A percentile compares a stretch with the other conserved stretches of the same genome.
Conservation (phyloP, 352 stramenopile genomes). For the Pelagophyceae sp. region DNA sequence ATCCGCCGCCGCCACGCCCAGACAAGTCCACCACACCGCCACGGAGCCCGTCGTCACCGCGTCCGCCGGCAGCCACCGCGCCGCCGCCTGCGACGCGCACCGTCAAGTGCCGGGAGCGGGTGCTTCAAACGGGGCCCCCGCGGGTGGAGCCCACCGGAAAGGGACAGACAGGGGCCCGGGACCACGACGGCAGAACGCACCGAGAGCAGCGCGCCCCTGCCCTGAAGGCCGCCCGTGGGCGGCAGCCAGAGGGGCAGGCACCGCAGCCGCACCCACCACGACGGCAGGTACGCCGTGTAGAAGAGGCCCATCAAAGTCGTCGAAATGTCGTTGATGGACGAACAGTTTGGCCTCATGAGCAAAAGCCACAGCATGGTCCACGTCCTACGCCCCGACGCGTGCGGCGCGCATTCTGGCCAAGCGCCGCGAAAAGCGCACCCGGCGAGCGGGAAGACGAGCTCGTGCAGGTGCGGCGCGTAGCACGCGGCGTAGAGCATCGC, state of each 20-base stretch:
- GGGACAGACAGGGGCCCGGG: no score
- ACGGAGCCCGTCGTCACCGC: conserved; percentile 50
- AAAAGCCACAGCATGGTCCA: conserved; percentile 60
- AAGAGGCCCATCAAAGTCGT: conserved; percentile 74
- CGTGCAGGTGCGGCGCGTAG: conserved; percentile 3
- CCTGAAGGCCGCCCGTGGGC: neutral
- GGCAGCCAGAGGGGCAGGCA: neutral
- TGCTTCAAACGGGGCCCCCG: no score
- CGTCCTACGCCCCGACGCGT: conserved; percentile 42
- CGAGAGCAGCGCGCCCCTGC: neutral
- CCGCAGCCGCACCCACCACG: conserved; percentile 61
- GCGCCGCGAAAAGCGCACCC: conserved; percentile 14
- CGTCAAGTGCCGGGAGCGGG: no score
- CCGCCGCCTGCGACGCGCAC: no score
- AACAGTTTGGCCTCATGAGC: conserved; percentile 45
- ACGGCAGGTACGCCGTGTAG: conserved; percentile 71
- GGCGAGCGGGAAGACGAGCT: conserved; percentile 26
- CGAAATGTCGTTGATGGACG: conserved; percentile 68
- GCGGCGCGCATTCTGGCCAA: neutral
- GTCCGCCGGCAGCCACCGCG: conserved; percentile 33
- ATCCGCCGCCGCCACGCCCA: conserved; percentile 68
- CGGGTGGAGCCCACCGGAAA: no score
- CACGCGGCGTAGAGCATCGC: conserved; percentile 52
- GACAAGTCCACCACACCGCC: conserved; percentile 70
- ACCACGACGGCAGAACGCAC: no score